phyloP scores from a whole-genome alignment of 768 basidiomycete genomes.

The Boletus reticuloceps region DNA sequence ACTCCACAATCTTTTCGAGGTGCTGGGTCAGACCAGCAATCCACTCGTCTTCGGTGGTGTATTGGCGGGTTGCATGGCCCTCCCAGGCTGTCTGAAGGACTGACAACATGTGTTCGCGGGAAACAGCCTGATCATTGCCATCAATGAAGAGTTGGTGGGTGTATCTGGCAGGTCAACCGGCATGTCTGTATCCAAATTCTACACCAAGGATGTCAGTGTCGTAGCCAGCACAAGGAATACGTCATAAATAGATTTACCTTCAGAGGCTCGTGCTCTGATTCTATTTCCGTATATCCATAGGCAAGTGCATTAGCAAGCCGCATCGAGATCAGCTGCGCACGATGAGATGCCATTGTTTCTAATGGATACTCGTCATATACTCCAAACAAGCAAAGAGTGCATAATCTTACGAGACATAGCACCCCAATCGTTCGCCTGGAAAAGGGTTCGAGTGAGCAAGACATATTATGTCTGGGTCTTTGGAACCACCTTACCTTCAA shows the following conservation, averaged over 20 bases:
- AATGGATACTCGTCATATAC: not conserved
- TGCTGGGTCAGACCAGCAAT: constrained; percentile 34
- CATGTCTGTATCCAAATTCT: constrained; percentile 55
- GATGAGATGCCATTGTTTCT: constrained; percentile 51
- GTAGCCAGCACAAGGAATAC: not conserved
- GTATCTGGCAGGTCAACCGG: constrained; percentile 39
- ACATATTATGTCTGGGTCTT: not conserved
- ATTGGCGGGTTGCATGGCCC: constrained; percentile 15
- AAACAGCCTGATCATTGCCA: constrained; percentile 10
- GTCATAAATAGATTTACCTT: constrained; percentile 38
- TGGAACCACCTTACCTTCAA: constrained; percentile 43
- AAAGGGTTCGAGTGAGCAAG: not conserved
- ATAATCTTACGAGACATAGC: constrained; percentile 53
- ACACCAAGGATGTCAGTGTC: not conserved
- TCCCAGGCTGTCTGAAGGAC: constrained; percentile 21
- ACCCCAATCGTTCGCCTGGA: constrained; percentile 64
- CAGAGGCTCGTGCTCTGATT: constrained; percentile 45
- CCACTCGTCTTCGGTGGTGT: constrained; percentile 35
- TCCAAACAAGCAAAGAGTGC: too few relatives aligned
- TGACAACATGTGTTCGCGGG: constrained; percentile 12
- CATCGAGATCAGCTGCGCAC: constrained; percentile 39
- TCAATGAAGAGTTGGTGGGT: constrained; percentile 34
- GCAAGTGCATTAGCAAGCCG: constrained; percentile 48
- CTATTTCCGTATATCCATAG: constrained; percentile 45
- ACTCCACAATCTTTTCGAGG: constrained; percentile 38